Base-by-base conservation (phyloP, 345 rosid species). In the Dipteronia dyeriana region DNA sequence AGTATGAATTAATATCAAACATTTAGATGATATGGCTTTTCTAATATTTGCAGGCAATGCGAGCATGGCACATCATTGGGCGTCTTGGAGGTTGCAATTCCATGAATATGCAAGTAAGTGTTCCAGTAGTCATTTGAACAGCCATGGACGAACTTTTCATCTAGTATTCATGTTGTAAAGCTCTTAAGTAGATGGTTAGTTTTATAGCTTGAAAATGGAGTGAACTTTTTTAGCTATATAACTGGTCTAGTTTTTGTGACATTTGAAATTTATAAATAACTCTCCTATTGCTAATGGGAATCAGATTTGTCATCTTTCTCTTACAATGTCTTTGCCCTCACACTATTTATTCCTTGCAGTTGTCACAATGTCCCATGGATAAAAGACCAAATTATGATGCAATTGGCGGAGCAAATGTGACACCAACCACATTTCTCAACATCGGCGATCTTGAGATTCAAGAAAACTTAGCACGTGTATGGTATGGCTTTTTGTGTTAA, bases 51-150 rank as follows among this genome's bases (percentile, higher is more conserved):
- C 89, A 95, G 99, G 81, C 95, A 56, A 87, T 95, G 74, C 93
- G 97, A 61, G 87, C 98, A 0, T 93, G 99, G 99, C 92, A 93
- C 87, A 91, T 95, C 76, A 87, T 93, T 72, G 99, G 98, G 73
- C 92, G 95, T 54, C 98, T 96, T 78, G 98, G 99, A 82, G 98
- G 98, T 73, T 93, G 92, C 88, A 93, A 93, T 82, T 87, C 98
- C 85, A 89, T 96, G 98, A 96, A 96, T 85, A 93, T 96, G 97
- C 99, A 96, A 85, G 99, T 93, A 87, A 77, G 63, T 62, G 61
- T 22, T 75, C 26, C 4, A 79, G 51, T 9, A n/a, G 19, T 25
- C 43, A 31, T 61, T 29, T 47, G 34, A 67, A 17, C 56, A 20
- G 38, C 68, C 14, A 26, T 69, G 29, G 13, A 22, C 19, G 22